These are phyloP conservation scores for Pichia nanzhaoensis DNA, from an alignment of 805 yeast genomes.

Conservation along the genomic window DNA sequence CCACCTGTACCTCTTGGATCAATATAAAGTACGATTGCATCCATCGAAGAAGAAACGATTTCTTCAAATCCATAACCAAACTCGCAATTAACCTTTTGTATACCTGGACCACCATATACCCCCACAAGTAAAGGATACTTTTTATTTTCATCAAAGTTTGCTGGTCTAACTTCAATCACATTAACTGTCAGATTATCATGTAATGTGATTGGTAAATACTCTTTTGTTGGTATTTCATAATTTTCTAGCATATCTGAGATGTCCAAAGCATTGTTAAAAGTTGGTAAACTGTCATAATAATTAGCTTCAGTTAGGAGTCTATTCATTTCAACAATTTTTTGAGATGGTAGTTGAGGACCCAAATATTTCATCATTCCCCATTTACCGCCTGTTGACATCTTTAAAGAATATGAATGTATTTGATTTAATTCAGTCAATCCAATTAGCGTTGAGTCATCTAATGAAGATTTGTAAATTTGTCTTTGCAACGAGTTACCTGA, in stretches of 20 bases:
- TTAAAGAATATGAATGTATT: slow-evolving; percentile 43
- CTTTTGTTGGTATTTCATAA: slow-evolving; percentile 46
- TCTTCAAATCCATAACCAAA: slow-evolving; percentile 53
- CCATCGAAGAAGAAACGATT: slow-evolving; percentile 46
- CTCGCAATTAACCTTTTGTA: slow-evolving; percentile 45
- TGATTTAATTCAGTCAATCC: slow-evolving; percentile 29
- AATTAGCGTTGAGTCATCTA: slow-evolving; percentile 24
- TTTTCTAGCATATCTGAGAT: slow-evolving; percentile 19
- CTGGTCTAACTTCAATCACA: slow-evolving; percentile 59
- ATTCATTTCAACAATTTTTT: slow-evolving; percentile 32
- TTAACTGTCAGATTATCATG: slow-evolving; percentile 38
- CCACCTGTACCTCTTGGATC: slow-evolving; percentile 86
- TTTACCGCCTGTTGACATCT: slow-evolving; percentile 51
- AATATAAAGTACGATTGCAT: slow-evolving; percentile 56
- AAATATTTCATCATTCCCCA: slow-evolving; percentile 39
- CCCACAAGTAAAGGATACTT: slow-evolving; percentile 61
- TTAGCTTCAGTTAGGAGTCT: slow-evolving; percentile 11
- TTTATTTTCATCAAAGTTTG: slow-evolving; percentile 36
- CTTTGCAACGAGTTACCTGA: slow-evolving; percentile 48
- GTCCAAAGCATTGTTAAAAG: slow-evolving; percentile 14
- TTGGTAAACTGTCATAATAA: slow-evolving; percentile 12
- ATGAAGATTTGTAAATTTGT: slow-evolving; percentile 47
- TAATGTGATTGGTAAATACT: slow-evolving; percentile 28
- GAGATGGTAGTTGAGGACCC: slow-evolving; percentile 46
- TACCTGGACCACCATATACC: slow-evolving; percentile 80